phyloP scores from a whole-genome alignment of 257 asterid species.

The Henckelia pumila region DNA sequence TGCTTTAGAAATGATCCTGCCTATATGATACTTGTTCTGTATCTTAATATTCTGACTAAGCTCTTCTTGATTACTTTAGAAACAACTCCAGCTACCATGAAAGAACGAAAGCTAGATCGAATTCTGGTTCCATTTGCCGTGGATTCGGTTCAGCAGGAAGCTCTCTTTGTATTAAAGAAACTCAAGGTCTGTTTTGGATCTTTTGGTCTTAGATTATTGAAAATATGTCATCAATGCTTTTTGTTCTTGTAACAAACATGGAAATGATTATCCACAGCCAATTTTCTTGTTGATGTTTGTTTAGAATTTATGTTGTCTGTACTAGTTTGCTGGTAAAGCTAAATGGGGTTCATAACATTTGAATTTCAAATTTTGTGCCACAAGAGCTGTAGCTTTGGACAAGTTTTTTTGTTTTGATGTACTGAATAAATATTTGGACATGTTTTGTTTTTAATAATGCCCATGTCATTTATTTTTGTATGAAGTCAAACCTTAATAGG shows the following conservation, averaged over 20 bases:
- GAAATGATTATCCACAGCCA: not conserved
- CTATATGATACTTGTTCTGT: conserved; percentile 7
- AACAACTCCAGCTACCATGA: conserved; percentile 17
- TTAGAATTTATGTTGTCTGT: no score
- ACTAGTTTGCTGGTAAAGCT: no score
- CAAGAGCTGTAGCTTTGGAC: not conserved
- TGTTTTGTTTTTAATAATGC: no score
- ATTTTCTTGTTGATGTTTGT: no score
- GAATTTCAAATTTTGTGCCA: not conserved
- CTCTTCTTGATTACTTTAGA: conserved; percentile 29
- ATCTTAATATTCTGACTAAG: conserved; percentile 19
- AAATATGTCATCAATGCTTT: not conserved
- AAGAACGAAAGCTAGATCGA: conserved; percentile 44
- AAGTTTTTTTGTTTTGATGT: no score
- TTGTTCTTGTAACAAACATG: not conserved
- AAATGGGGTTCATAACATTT: not conserved
- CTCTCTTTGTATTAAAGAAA: conserved; percentile 61
- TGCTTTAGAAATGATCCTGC: not conserved
- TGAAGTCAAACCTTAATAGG: no score
- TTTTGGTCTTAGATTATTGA: conserved; percentile 6
- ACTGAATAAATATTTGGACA: no score
- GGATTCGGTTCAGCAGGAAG: conserved; percentile 85
- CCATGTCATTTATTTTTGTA: not conserved
- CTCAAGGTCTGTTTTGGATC: conserved; percentile 58
- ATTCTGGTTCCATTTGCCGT: conserved; percentile 54